These are phyloP conservation scores for Achaetomiella virescens DNA, from an alignment of 495 filamentous ascomycete species.

Conservation along the genomic window DNA sequence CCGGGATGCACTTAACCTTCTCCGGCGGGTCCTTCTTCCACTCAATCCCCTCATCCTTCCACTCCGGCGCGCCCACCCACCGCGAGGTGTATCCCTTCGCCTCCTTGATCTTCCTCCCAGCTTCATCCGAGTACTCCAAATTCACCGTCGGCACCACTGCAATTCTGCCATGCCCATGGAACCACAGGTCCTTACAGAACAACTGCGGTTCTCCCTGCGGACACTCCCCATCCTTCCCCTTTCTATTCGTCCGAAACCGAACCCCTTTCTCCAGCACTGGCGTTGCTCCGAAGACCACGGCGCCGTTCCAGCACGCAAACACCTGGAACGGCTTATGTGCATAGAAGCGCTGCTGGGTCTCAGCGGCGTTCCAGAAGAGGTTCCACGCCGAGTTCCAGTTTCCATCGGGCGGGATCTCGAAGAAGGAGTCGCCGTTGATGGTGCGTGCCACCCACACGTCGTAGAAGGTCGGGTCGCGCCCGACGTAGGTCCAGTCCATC, in stretches of 20 bases:
- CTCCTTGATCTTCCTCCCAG: conserved; percentile 34
- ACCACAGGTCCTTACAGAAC: conserved; percentile 48
- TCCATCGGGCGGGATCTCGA: conserved; percentile 41
- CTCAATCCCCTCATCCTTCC: conserved; percentile 9
- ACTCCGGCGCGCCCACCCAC: conserved; percentile 4
- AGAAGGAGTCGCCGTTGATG: conserved; percentile 46
- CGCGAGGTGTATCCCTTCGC: conserved; percentile 36
- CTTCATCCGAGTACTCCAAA: conserved; percentile 38
- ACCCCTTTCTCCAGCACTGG: conserved; percentile 29
- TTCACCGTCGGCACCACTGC: conserved; percentile 46
- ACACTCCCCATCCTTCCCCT: conserved; percentile 37
- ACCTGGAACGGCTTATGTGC: conserved; percentile 44
- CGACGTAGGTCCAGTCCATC: conserved; percentile 47
- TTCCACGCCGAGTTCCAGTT: conserved; percentile 38
- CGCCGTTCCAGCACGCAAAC: conserved; percentile 51
- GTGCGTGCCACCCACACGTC: conserved; percentile 48
- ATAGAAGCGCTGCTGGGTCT: conserved; percentile 21
- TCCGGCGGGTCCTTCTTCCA: conserved; percentile 22
- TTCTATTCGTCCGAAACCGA: conserved; percentile 34
- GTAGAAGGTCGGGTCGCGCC: conserved; percentile 38
- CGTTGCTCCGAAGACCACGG: conserved; percentile 25
- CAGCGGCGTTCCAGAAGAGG: conserved; percentile 41
- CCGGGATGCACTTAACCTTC: conserved; percentile 22
- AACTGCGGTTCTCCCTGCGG: conserved; percentile 42
- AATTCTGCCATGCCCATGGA: conserved; percentile 39